phyloP scores from a whole-genome alignment of 345 rosid genomes.

The Pistacia vera region DNA sequence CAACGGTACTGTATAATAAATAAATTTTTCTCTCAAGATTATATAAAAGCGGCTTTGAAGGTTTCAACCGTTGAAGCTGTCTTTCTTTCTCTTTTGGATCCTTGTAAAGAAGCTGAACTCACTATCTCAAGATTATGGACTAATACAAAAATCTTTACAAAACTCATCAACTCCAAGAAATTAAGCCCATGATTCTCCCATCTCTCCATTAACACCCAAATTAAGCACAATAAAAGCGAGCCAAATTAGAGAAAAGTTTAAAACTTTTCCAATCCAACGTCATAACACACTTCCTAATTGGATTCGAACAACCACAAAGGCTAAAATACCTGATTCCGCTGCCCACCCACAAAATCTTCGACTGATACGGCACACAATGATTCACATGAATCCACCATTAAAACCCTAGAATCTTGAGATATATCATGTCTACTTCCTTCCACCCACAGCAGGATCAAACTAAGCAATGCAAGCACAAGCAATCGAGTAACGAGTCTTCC shows the following conservation, averaged over 20 bases:
- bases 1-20: constrained; percentile 22
- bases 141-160: constrained; percentile 22
- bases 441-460: too few species aligned
- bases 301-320: background rate
- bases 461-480: background rate
- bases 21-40: constrained; percentile 2
- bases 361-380: constrained; percentile 9
- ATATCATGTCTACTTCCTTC: constrained; percentile 20
- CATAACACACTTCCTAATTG: constrained; percentile 8
- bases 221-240: constrained; percentile 4
- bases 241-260: background rate
- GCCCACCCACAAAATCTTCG: constrained; percentile 3
- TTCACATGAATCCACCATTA: constrained; percentile 1
- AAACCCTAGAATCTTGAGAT: constrained; percentile 42
- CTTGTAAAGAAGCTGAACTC: constrained; percentile 31
- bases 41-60: constrained; percentile 32
- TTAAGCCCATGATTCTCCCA: constrained; percentile 18
- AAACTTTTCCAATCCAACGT: constrained; percentile 17
- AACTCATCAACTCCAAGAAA: constrained; percentile 18
- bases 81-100: constrained; percentile 26
- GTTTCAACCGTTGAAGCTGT: constrained; percentile 35
- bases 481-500: background rate
- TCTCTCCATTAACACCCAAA: constrained; percentile 20
- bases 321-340: constrained; percentile 26
- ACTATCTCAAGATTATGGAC: background rate